Evolutionary conservation across 176 grass and related monocot species (phyloP), one percentile per base, ranked within the genome.

Genomic region (Miscanthus lutarioriparius): DNA sequence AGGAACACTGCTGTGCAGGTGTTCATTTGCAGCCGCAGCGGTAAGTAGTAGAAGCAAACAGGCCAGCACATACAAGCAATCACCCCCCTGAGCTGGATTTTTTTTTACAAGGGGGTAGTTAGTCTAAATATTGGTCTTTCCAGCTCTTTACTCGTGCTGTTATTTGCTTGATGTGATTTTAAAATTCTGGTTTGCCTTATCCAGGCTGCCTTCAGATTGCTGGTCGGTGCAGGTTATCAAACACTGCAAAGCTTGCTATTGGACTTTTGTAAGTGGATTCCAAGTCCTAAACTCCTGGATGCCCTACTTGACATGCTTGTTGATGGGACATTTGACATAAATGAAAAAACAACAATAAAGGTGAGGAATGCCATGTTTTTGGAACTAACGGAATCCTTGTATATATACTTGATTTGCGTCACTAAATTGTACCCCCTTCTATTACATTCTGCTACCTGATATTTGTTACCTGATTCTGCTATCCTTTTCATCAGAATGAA

Each of bases 221-320:
- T 98, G 66, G 96, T 93, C 72, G 96, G 96, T 74, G 70, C 79
- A 38, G 93, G 96, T 82, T 98, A 98, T 91, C 91, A 95, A 80
- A 98, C 91, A 67, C 88, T 98, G 38, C 93, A 98, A 76, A 98
- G 91, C 71, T 90, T 98, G 80, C 86, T 98, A 26, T 83, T 98
- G 89, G 93, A 98, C 76, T 98, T 98, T 87, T 95, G 87, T 81
- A 98, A 93, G 74, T 98, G 96, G 96, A 64, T 89, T 59, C 91
- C 93, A 62, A 98, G 89, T 80, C 87, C 67, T 67, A 90, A 87
- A 77, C 91, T 98, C 66, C 61, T 98, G 70, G 73, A 91, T 88
- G 91, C 91, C 32, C 78, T 98, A 77, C 91, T 98, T 88, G 88
- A 91, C 85, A 95, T 98, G 96, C 96, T 98, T 89, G 93, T 95